phyloP scores from a whole-genome alignment of 2,329 filamentous ascomycete genomes.

The Trichoderma sp. region DNA sequence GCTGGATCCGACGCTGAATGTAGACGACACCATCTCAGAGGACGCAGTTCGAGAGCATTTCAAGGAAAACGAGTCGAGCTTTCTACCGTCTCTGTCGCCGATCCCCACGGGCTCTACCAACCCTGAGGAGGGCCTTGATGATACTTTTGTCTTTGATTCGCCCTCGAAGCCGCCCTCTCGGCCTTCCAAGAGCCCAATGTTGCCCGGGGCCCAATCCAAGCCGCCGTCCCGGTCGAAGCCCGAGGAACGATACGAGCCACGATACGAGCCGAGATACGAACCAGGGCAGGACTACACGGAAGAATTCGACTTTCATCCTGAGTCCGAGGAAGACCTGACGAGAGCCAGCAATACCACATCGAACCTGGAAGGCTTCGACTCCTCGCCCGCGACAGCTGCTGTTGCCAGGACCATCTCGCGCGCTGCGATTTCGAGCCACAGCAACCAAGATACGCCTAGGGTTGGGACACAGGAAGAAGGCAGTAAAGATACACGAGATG shows the following conservation, averaged over 20 bases:
- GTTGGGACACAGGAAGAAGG: constrained; percentile 32
- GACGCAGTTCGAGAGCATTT: constrained; percentile 58
- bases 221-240: neutral
- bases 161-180: constrained; percentile 37
- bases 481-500: constrained; percentile 35
- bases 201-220: neutral
- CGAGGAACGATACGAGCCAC: constrained; percentile 25
- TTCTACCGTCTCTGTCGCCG: constrained; percentile 60
- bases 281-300: constrained; percentile 27
- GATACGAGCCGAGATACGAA: constrained; percentile 27
- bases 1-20: constrained; percentile 38
- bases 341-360: constrained; percentile 49
- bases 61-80: constrained; percentile 67
- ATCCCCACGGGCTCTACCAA: constrained; percentile 50
- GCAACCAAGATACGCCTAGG: constrained; percentile 19
- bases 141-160: constrained; percentile 61
- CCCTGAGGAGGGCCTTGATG: constrained; percentile 49
- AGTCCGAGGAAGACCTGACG: constrained; percentile 32
- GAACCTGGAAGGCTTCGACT: constrained; percentile 55
- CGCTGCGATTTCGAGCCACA: constrained; percentile 47
- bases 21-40: constrained; percentile 54
- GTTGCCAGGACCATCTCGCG: constrained; percentile 56
- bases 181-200: neutral
- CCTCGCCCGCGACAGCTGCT: constrained; percentile 59
- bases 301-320: constrained; percentile 18